Conservation (phyloP, 306 rosid genomes). For the Malus orientalis region DNA sequence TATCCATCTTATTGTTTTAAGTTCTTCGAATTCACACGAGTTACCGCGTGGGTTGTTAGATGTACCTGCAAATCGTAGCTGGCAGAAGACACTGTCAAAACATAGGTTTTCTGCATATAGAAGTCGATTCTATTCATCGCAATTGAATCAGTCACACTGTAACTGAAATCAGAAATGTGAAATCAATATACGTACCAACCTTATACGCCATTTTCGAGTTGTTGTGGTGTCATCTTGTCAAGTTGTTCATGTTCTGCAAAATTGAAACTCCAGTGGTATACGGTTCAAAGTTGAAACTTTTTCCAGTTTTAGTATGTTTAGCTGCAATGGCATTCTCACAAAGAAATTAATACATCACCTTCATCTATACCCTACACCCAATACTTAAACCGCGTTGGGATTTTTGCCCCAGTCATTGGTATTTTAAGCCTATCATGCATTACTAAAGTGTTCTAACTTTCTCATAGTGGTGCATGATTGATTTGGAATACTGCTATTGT, state of each 20-base stretch:
- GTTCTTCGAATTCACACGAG: background rate
- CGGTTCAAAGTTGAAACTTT: background rate
- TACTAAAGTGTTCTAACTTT: too few species aligned
- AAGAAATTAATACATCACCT: background rate
- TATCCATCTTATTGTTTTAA: background rate
- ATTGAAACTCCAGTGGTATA: background rate
- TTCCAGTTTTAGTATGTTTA: background rate
- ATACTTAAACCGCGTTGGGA: background rate
- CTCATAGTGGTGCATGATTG: too few species aligned
- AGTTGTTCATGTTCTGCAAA: background rate
- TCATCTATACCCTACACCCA: background rate
- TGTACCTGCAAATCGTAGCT: background rate
- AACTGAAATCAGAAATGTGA: background rate
- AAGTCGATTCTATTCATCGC: background rate
- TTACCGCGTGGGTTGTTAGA: background rate
- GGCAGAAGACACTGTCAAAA: background rate
- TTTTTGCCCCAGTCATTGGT: background rate
- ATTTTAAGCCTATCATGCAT: too few species aligned
- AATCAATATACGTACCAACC: background rate
- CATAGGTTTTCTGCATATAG: background rate
- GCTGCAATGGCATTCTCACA: background rate
- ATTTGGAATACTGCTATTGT: too few species aligned
- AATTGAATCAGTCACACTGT: background rate
- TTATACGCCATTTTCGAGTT: background rate
- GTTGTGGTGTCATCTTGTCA: background rate